Percentiles rank a stretch among this genome's conserved stretches.
phyloP scores from a whole-genome alignment of 2,329 filamentous ascomycete species.

The Chaetomiaceae sp. region DNA sequence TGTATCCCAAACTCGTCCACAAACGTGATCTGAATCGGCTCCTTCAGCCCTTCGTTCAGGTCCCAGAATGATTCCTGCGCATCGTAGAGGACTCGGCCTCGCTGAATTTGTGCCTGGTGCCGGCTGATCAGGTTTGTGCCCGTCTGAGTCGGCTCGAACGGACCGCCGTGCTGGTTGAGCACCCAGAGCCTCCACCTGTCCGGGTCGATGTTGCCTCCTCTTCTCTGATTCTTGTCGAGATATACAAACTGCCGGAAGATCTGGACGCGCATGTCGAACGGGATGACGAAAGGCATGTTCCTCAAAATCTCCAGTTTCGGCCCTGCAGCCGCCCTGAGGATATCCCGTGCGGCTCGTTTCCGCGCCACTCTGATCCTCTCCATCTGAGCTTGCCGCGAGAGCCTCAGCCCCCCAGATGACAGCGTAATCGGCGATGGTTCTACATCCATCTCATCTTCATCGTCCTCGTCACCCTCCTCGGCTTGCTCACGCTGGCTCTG shows the following conservation, averaged over 20 bases:
- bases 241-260: conserved; percentile 92
- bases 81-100: conserved; percentile 77
- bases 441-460: conserved; percentile 34
- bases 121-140: conserved; percentile 42
- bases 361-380: conserved; percentile 61
- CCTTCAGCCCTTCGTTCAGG: conserved; percentile 78
- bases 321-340: conserved; percentile 71
- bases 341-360: conserved; percentile 61
- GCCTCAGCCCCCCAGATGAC: conserved; percentile 49
- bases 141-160: conserved; percentile 20
- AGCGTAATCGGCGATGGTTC: conserved; percentile 24
- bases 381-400: conserved; percentile 58
- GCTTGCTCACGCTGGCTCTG: conserved; percentile 67
- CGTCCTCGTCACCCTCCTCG: conserved; percentile 52
- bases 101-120: conserved; percentile 74
- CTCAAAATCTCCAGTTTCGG: conserved; percentile 86
- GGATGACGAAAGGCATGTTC: conserved; percentile 96
- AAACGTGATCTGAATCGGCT: conserved; percentile 95
- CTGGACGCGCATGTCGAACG: conserved; percentile 83
- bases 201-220: conserved; percentile 64
- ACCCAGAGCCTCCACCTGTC: conserved; percentile 68
- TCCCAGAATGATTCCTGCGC: conserved; percentile 79
- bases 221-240: conserved; percentile 69
- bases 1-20: conserved; percentile 81
- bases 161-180: conserved; percentile 36